These are phyloP conservation scores for Pyropia yezoensis DNA, from an alignment of 23 red algal species.

Conservation along the genomic window DNA sequence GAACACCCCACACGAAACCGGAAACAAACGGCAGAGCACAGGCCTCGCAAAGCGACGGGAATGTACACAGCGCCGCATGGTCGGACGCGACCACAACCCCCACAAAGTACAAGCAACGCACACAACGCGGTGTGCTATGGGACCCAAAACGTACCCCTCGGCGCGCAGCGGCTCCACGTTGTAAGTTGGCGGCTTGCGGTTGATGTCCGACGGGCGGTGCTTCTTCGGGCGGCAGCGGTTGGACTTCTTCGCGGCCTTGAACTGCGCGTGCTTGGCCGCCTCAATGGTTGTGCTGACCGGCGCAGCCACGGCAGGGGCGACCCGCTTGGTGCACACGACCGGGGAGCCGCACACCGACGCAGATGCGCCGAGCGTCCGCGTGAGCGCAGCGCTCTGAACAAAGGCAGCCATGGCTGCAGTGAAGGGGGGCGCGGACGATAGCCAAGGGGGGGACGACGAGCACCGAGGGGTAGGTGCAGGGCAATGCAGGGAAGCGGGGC, in stretches of 20 bases:
- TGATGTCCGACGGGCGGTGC: constrained; percentile 68
- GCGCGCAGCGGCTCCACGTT: constrained; percentile 47
- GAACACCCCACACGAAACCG: not conserved
- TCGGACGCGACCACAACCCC: not conserved
- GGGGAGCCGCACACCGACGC: too few relatives aligned
- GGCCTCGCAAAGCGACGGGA: not conserved
- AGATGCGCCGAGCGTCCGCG: too few relatives aligned
- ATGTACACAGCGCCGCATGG: not conserved
- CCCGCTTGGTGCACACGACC: not conserved
- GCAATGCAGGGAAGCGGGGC: too few relatives aligned
- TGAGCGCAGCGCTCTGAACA: too few relatives aligned
- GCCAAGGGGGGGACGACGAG: too few relatives aligned
- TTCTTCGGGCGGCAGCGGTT: constrained; percentile 62
- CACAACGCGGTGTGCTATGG: not conserved
- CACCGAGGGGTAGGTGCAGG: too few relatives aligned
- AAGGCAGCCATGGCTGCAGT: too few relatives aligned
- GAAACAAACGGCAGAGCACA: not conserved
- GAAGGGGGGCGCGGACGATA: too few relatives aligned
- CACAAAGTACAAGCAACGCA: not conserved
- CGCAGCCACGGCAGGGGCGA: not conserved
- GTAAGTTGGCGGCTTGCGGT: constrained; percentile 48
- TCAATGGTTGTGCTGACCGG: constrained; percentile 13
- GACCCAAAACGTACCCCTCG: constrained; percentile 28
- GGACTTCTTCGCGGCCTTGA: constrained; percentile 64
- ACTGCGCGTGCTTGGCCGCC: constrained; percentile 61